Evolutionary conservation across 2,329 filamentous ascomycete genomes (phyloP).

Genomic region (Colletotrichum sp.): DNA sequence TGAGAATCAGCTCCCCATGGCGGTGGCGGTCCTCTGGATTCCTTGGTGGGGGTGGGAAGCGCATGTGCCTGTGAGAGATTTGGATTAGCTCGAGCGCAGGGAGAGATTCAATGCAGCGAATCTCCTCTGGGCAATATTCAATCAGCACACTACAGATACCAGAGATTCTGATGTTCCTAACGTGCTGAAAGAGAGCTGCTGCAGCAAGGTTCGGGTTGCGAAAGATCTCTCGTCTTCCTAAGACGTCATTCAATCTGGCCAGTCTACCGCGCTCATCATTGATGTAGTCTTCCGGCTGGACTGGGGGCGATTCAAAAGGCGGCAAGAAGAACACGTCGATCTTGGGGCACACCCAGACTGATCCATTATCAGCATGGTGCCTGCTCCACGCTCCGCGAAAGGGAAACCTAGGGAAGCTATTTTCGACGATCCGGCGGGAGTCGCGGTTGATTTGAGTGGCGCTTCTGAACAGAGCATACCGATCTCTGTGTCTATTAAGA

Average conservation of each 20-base stretch:
- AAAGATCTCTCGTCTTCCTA: background rate
- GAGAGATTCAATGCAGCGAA: background rate
- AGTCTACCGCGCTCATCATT: background rate
- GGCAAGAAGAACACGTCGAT: background rate
- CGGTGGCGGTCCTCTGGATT: background rate
- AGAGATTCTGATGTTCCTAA: background rate
- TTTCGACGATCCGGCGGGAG: background rate
- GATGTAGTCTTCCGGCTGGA: background rate
- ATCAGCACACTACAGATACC: rapidly evolving
- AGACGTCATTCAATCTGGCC: rapidly evolving
- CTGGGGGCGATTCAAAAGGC: background rate
- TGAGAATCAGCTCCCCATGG: background rate
- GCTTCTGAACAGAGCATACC: background rate
- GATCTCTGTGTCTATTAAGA: rapidly evolving
- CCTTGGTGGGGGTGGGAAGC: background rate
- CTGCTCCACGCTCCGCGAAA: background rate
- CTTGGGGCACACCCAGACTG: background rate
- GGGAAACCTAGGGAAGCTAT: background rate
- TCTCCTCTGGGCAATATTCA: background rate
- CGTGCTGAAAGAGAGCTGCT: background rate
- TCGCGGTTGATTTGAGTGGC: background rate
- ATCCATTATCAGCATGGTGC: background rate
- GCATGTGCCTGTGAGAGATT: background rate
- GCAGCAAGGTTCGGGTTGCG: rapidly evolving
- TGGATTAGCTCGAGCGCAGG: background rate